These are phyloP conservation scores for Galium porrigens DNA, from an alignment of 305 asterid species.

Conservation along the genomic window DNA sequence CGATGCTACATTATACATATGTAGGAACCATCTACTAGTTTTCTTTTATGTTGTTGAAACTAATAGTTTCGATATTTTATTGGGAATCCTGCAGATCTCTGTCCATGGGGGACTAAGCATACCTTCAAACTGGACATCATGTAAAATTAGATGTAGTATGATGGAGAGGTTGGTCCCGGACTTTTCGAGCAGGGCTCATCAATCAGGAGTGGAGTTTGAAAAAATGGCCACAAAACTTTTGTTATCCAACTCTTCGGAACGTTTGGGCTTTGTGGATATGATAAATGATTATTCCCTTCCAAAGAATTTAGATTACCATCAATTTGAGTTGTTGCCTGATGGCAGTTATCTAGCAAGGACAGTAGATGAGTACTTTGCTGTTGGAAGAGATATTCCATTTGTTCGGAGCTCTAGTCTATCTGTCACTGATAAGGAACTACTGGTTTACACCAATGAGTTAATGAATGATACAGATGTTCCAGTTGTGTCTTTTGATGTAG, in stretches of 20 bases:
- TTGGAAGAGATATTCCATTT: conserved; percentile 25
- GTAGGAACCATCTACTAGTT: not conserved
- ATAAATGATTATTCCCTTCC: conserved; percentile 16
- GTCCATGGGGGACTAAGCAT: conserved; percentile 35
- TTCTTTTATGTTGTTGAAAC: conserved; percentile 8
- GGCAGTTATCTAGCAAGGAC: conserved; percentile 17
- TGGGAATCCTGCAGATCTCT: conserved; percentile 38
- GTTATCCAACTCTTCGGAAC: conserved; percentile 27
- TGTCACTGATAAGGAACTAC: conserved; percentile 28
- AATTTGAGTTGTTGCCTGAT: conserved; percentile 12
- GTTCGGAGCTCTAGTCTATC: conserved; percentile 31
- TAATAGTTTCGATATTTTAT: conserved; percentile 7
- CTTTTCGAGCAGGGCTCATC: conserved; percentile 21
- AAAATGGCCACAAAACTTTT: conserved; percentile 25
- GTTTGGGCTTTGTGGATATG: conserved; percentile 17
- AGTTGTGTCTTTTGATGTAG: conserved; percentile 20
- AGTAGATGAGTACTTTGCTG: conserved; percentile 16
- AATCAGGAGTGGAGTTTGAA: conserved; percentile 22
- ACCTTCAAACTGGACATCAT: conserved; percentile 31
- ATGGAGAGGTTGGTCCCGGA: conserved; percentile 25
- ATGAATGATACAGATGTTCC: conserved; percentile 20
- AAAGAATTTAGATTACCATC: conserved; percentile 15
- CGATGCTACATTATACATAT: not conserved
- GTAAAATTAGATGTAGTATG: conserved; percentile 31
- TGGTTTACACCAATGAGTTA: conserved; percentile 20